Conservation (phyloP, 306 rosid species). For the Glycine latifolia region DNA sequence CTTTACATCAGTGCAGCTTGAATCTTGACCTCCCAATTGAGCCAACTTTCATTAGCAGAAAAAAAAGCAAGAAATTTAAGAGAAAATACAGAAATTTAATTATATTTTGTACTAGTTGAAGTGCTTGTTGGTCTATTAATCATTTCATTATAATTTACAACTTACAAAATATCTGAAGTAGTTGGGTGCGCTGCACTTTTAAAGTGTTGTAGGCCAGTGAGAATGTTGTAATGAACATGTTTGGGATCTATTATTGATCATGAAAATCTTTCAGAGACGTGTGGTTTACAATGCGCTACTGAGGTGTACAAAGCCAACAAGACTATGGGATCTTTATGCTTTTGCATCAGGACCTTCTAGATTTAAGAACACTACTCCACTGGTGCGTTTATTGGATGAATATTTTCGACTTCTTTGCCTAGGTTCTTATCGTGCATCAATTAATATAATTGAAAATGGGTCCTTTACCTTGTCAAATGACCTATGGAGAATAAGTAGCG, state of each 20-base stretch:
- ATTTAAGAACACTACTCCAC: slow-evolving; percentile 70
- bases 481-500: slow-evolving; percentile 85
- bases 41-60: not conserved
- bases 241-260: slow-evolving; percentile 49
- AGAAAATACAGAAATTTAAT: not conserved
- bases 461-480: slow-evolving; percentile 83
- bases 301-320: slow-evolving; percentile 68
- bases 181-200: slow-evolving; percentile 18
- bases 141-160: slow-evolving; percentile 13
- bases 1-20: no score
- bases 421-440: slow-evolving; percentile 59
- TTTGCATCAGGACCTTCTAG: slow-evolving; percentile 80
- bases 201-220: slow-evolving; percentile 32
- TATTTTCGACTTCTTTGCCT: slow-evolving; percentile 95
- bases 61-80: not conserved
- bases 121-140: slow-evolving; percentile 23
- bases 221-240: slow-evolving; percentile 31
- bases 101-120: not conserved
- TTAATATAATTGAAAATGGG: slow-evolving; percentile 72
- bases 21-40: slow-evolving; percentile 26
- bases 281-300: slow-evolving; percentile 71
- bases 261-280: slow-evolving; percentile 72
- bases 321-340: slow-evolving; percentile 88
- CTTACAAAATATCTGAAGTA: slow-evolving; percentile 14
- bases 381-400: slow-evolving; percentile 84